Conservation (phyloP, 352 stramenopile genomes). For the Pythium apleroticum region DNA sequence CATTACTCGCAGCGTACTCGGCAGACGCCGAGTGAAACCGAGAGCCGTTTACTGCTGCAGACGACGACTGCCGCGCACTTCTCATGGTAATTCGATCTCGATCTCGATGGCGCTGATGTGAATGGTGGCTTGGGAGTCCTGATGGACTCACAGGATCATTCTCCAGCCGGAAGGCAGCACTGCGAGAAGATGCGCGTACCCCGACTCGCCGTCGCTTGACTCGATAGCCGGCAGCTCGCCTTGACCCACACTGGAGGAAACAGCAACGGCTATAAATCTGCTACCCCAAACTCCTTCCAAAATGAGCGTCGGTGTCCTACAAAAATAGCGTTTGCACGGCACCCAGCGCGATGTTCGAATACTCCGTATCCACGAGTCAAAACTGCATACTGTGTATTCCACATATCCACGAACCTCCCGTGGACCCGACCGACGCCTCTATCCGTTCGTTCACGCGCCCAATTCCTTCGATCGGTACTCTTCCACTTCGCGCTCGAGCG, state of each 20-base stretch:
- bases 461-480: slow-evolving; percentile 31
- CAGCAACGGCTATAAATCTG: not conserved
- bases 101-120: no score
- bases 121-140: not conserved
- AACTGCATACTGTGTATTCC: slow-evolving; percentile 3
- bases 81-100: slow-evolving; percentile 6
- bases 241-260: not conserved
- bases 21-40: slow-evolving; percentile 9
- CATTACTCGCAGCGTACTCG: slow-evolving; percentile 8
- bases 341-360: not conserved
- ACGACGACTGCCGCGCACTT: slow-evolving; percentile 7
- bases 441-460: not conserved
- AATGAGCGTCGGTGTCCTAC: not conserved
- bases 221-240: not conserved
- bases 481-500: slow-evolving; percentile 60
- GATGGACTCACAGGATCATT: not conserved
- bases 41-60: not conserved
- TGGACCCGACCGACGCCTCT: not conserved
- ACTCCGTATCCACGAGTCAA: not conserved
- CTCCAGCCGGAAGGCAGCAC: not conserved
- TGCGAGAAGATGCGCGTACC: not conserved
- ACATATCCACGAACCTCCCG: slow-evolving; percentile 1
- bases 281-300: not conserved
- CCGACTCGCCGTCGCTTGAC: not conserved
- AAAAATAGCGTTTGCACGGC: not conserved